Evolutionary conservation across 1,284 basidiomycete genomes (phyloP), one percentile per base, ranked within the genome.

Genomic region (Megacollybia platyphylla): DNA sequence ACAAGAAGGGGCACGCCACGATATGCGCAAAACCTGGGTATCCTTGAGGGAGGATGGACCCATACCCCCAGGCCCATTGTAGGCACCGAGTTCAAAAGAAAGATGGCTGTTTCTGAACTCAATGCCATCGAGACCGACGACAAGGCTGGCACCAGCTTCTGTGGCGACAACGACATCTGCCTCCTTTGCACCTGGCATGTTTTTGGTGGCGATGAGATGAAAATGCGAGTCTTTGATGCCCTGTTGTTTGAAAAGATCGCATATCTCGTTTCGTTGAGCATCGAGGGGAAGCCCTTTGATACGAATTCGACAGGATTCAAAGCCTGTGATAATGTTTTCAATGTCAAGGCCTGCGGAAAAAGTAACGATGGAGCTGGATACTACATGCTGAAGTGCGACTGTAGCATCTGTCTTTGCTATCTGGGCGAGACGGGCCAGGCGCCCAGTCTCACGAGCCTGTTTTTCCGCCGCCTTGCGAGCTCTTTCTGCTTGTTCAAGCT

Each of bases 291-390:
- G 56, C 38, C 64, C 62, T 39, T 57, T 57, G 28, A 75, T 56
- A 1, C 54, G 60, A 15, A 75, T 50, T 9, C 58, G 59, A 48
- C 70, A 71, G 6, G 66, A 60, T 36, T 75, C 68, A 47, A 71
- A 74, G 4, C 73, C 71, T 11, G 63, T 54, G 18, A 69, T 50
- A 27, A 72, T 47, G n/a, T 54, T 51, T 40, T 51, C 52, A 20
- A 75, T 56, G 15, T 64, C 53, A 29, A 74, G 51, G 4, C 72
- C 72, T 2, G 70, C 65, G n/a, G 58, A 57, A 38, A 58, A 72
- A 4, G 68, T 69, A 13, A 71, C 64, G 32, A 73, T 49, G 30
- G 58, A 66, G 9, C 68, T 67, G 2, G 64, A 70, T 13, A 59
- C 57, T 8, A 73, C 59, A n/a, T 70, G 48, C 36, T 61, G 60